A percentile compares a stretch with the other conserved stretches of the same genome.
Conservation (phyloP, 2,329 filamentous ascomycete species). For the Fusarium irregulare region DNA sequence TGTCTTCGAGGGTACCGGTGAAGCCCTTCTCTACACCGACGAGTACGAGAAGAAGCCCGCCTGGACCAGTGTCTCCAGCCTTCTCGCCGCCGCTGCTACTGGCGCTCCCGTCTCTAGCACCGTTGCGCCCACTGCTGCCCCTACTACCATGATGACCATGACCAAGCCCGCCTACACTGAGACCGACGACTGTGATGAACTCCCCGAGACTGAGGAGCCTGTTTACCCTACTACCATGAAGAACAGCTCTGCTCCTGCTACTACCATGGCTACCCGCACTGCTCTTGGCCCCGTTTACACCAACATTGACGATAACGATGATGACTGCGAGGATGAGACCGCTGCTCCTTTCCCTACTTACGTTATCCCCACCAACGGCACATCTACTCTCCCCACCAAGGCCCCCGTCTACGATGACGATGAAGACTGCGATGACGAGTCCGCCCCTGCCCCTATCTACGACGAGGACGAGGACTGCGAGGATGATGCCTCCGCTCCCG, state of each 20-base stretch:
- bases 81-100: conserved; percentile 48
- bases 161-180: conserved; percentile 23
- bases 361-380: conserved; percentile 31
- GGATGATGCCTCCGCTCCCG: too few species aligned
- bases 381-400: conserved; percentile 9
- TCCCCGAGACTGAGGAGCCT: conserved; percentile 8
- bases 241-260: conserved; percentile 31
- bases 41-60: conserved; percentile 55
- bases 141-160: conserved; percentile 19
- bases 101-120: background rate
- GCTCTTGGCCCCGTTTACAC: conserved; percentile 21
- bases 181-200: conserved; percentile 9
- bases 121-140: background rate
- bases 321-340: conserved; percentile 21
- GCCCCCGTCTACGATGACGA: background rate
- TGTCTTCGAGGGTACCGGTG: conserved; percentile 55
- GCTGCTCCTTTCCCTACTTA: conserved; percentile 31
- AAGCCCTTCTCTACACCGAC: conserved; percentile 54
- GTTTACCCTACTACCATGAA: conserved; percentile 12
- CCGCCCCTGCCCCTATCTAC: too few species aligned
- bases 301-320: conserved; percentile 26
- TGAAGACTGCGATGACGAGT: conserved; percentile 2
- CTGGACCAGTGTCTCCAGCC: conserved; percentile 52
- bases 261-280: conserved; percentile 33
- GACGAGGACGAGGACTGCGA: too few species aligned